Conservation (phyloP, 1,284 basidiomycete genomes). For the Ustilago tritici region DNA sequence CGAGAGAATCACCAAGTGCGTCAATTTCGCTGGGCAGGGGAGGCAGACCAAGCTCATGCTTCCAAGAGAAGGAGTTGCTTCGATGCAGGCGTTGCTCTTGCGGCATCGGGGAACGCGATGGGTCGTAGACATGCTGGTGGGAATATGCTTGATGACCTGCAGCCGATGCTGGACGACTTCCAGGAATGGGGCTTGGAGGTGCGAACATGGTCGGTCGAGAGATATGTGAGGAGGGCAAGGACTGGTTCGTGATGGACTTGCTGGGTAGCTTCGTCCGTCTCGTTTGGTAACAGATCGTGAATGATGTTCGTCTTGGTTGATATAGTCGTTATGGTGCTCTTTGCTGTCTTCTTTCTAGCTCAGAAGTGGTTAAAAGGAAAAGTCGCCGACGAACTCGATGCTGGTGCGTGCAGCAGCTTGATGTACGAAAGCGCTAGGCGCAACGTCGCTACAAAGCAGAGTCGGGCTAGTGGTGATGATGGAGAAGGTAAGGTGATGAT, state of each 20-base stretch:
- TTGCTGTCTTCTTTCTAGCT: not conserved
- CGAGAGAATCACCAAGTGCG: constrained; percentile 33
- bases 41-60: constrained; percentile 52
- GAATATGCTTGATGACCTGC: constrained; percentile 24
- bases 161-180: constrained; percentile 44
- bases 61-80: constrained; percentile 54
- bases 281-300: constrained; percentile 19
- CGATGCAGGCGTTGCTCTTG: constrained; percentile 12
- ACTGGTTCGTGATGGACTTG: not conserved
- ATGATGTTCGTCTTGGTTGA: constrained; percentile 3
- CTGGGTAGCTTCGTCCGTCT: not conserved
- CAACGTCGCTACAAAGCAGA: constrained; percentile 4
- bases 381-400: not conserved
- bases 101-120: constrained; percentile 22
- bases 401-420: not conserved
- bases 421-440: constrained; percentile 13
- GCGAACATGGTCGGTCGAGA: constrained; percentile 42
- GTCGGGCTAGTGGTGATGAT: constrained; percentile 4
- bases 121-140: constrained; percentile 30
- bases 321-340: not conserved
- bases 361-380: not conserved
- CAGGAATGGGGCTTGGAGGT: constrained; percentile 32
- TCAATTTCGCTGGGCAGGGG: constrained; percentile 56
- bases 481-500: constrained; percentile 7
- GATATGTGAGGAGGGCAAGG: too few relatives aligned